Evolutionary conservation across 2,329 filamentous ascomycete genomes (phyloP).

Genomic region (Fusarium domesticum): DNA sequence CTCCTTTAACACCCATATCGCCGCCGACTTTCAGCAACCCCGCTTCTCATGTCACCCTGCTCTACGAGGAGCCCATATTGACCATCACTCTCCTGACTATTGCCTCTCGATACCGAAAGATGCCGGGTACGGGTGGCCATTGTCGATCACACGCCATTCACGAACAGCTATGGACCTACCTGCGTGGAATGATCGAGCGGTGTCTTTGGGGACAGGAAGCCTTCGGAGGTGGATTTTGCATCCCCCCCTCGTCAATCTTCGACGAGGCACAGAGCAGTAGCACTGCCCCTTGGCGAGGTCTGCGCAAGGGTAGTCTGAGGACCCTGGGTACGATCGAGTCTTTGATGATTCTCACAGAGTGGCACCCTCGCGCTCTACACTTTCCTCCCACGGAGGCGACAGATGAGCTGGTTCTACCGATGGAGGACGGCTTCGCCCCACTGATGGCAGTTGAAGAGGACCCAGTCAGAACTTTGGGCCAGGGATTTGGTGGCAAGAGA

Average conservation of each 20-base stretch:
- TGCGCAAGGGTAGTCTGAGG: slow-evolving; percentile 75
- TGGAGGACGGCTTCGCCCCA: slow-evolving; percentile 48
- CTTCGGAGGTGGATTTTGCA: slow-evolving; percentile 84
- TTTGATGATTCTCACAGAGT: slow-evolving; percentile 89
- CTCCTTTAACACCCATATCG: slow-evolving; percentile 89
- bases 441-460: slow-evolving; percentile 39
- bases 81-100: slow-evolving; percentile 90
- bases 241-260: slow-evolving; percentile 57
- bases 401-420: slow-evolving; percentile 64
- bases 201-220: slow-evolving; percentile 96
- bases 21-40: slow-evolving; percentile 85
- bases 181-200: slow-evolving; percentile 91
- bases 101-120: slow-evolving; percentile 78
- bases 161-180: slow-evolving; percentile 90
- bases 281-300: slow-evolving; percentile 66
- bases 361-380: slow-evolving; percentile 91
- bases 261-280: slow-evolving; percentile 62
- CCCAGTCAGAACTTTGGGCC: slow-evolving; percentile 34
- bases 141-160: slow-evolving; percentile 90
- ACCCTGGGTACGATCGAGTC: slow-evolving; percentile 94
- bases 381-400: slow-evolving; percentile 81
- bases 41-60: slow-evolving; percentile 72
- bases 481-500: slow-evolving; percentile 72
- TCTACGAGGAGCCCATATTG: slow-evolving; percentile 89
- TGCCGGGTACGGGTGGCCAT: slow-evolving; percentile 74